Evolutionary conservation across 768 basidiomycete species (phyloP).

Genomic region (Lactarius pseudohatsudake): DNA sequence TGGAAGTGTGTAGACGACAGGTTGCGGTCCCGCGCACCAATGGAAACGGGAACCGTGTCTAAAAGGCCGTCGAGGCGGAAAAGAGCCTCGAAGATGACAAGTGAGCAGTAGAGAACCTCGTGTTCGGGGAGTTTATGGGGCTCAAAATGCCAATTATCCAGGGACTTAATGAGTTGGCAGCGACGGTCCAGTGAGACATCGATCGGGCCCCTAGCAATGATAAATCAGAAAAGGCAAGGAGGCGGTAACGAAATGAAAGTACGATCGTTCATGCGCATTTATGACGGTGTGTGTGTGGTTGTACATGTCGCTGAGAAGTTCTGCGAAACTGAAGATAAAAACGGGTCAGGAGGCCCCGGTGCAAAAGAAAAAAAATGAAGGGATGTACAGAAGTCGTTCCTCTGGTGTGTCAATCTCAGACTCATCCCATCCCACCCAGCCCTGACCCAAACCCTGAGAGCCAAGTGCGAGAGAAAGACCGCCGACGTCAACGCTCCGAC

Average conservation of each 20-base stretch:
- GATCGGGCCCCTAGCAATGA: conserved; percentile 27
- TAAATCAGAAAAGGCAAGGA: conserved; percentile 13
- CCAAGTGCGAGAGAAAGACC: conserved; percentile 79
- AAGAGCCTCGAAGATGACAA: conserved; percentile 84
- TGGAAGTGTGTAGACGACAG: neutral
- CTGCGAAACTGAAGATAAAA: conserved; percentile 56
- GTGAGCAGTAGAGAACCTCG: conserved; percentile 77
- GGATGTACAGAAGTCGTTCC: conserved; percentile 51
- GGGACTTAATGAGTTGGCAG: conserved; percentile 57
- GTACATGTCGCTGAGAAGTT: conserved; percentile 83
- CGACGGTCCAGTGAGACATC: conserved; percentile 50
- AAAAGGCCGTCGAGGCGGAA: conserved; percentile 77
- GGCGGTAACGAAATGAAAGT: conserved; percentile 28
- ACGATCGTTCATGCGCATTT: conserved; percentile 49
- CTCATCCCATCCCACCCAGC: conserved; percentile 62
- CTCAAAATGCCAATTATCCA: conserved; percentile 89
- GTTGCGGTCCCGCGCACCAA: conserved; percentile 47
- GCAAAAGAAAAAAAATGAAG: neutral
- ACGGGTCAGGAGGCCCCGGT: neutral
- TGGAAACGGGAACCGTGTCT: conserved; percentile 53
- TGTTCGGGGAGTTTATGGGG: conserved; percentile 81
- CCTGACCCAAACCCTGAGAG: conserved; percentile 60
- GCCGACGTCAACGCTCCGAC: conserved; percentile 87
- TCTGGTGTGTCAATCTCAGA: conserved; percentile 38
- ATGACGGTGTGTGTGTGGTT: conserved; percentile 74